Conservation (phyloP, 768 basidiomycete species). For the Wakefieldia striispora region DNA sequence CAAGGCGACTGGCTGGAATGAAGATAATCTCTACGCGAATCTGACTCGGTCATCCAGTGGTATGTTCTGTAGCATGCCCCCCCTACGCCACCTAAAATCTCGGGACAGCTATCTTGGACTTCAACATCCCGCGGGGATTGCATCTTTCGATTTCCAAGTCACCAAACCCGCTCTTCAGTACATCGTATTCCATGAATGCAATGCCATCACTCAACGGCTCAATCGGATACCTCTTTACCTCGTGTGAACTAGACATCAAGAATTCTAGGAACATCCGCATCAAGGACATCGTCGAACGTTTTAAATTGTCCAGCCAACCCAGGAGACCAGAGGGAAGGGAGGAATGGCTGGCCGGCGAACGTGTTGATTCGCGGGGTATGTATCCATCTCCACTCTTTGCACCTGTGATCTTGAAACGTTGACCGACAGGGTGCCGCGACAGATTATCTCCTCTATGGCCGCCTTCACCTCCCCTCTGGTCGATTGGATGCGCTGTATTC, state of each 20-base stretch:
- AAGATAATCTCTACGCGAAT: slow-evolving; percentile 91
- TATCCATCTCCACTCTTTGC: slow-evolving; percentile 16
- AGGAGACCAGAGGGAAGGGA: slow-evolving; percentile 75
- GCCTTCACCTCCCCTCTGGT: slow-evolving; percentile 85
- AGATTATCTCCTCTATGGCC: slow-evolving; percentile 95
- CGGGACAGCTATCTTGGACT: slow-evolving; percentile 81
- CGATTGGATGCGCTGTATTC: slow-evolving; percentile 89
- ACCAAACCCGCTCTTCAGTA: slow-evolving; percentile 85
- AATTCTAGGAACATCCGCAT: slow-evolving; percentile 71
- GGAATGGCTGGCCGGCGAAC: slow-evolving; percentile 78
- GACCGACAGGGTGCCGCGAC: slow-evolving; percentile 17
- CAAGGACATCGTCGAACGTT: slow-evolving; percentile 88
- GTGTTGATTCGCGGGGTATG: slow-evolving; percentile 73
- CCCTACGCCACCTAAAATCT: slow-evolving; percentile 1
- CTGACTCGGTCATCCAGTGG: slow-evolving; percentile 87
- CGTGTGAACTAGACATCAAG: slow-evolving; percentile 74
- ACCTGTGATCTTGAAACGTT: slow-evolving; percentile 14
- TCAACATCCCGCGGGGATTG: slow-evolving; percentile 77
- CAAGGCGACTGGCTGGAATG: slow-evolving; percentile 93
- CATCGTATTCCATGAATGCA: slow-evolving; percentile 89
- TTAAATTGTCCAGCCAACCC: slow-evolving; percentile 81
- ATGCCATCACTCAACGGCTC: slow-evolving; percentile 92
- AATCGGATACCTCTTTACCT: slow-evolving; percentile 90
- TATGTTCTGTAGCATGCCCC: slow-evolving; percentile 34
- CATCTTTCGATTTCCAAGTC: slow-evolving; percentile 84